These are phyloP conservation scores for Prunus davidiana DNA, from an alignment of 306 rosid species.

Conservation along the genomic window DNA sequence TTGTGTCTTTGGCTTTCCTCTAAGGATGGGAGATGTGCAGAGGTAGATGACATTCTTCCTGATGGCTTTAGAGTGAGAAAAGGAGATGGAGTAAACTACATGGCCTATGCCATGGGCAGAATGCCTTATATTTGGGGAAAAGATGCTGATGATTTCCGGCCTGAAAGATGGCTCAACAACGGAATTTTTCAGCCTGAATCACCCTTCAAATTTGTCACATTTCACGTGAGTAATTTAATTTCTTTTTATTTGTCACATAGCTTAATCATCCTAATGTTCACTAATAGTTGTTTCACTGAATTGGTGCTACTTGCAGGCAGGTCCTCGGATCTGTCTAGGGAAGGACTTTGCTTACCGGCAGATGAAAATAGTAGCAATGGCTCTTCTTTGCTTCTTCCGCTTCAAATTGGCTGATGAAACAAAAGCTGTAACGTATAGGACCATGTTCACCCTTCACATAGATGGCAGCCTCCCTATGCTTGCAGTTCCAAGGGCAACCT, in stretches of 20 bases:
- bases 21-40: slow-evolving; percentile 63
- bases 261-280: not conserved
- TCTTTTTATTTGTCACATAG: not conserved
- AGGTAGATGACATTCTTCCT: slow-evolving; percentile 58
- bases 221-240: slow-evolving; percentile 46
- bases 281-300: not conserved
- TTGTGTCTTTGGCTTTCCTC: not conserved
- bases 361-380: slow-evolving; percentile 66
- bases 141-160: slow-evolving; percentile 59
- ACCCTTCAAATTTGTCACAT: slow-evolving; percentile 71
- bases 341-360: slow-evolving; percentile 77
- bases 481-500: slow-evolving; percentile 45
- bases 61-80: slow-evolving; percentile 55
- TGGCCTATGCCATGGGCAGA: slow-evolving; percentile 73
- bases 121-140: slow-evolving; percentile 75
- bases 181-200: slow-evolving; percentile 58
- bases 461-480: slow-evolving; percentile 56
- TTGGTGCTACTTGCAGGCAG: slow-evolving; percentile 47
- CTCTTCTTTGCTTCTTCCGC: slow-evolving; percentile 56
- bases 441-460: slow-evolving; percentile 82
- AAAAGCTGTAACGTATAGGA: slow-evolving; percentile 43
- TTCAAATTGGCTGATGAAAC: slow-evolving; percentile 52
- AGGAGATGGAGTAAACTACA: slow-evolving; percentile 60
- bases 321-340: slow-evolving; percentile 69
- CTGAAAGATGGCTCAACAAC: slow-evolving; percentile 68